Evolutionary conservation across 2,329 filamentous ascomycete genomes (phyloP).

Genomic region (Laburnicola sp.): DNA sequence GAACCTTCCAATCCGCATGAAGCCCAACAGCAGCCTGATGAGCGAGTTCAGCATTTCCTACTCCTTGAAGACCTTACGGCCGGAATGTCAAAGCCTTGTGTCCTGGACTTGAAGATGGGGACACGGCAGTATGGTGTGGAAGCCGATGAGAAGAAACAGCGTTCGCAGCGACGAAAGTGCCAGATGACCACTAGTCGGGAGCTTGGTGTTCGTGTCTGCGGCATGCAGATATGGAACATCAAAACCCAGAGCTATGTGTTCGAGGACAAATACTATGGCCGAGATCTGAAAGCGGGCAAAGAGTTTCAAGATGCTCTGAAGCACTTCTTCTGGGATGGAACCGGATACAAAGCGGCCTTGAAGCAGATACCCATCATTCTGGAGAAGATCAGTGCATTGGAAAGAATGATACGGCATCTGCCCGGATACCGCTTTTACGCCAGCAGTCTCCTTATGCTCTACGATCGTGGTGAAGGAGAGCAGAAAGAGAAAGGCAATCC

Average conservation of each 20-base stretch:
- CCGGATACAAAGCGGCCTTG: constrained; percentile 76
- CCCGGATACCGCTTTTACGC: constrained; percentile 93
- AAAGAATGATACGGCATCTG: constrained; percentile 77
- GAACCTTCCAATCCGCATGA: constrained; percentile 49
- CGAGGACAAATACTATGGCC: constrained; percentile 96
- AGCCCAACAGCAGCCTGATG: constrained; percentile 52
- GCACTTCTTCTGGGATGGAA: constrained; percentile 87
- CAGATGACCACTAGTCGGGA: constrained; percentile 87
- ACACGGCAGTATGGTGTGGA: constrained; percentile 96
- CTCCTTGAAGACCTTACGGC: constrained; percentile 92
- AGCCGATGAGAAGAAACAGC: constrained; percentile 86
- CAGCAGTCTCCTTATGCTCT: constrained; percentile 91
- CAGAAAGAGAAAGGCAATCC: constrained; percentile 44
- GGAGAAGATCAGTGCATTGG: constrained; percentile 78
- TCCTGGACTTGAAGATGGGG: constrained; percentile 98
- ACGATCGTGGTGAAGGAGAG: constrained; percentile 76
- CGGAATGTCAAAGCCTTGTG: constrained; percentile 94
- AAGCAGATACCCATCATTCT: constrained; percentile 87
- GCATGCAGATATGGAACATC: constrained; percentile 93
- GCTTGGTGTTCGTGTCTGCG: constrained; percentile 90
- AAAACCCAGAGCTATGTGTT: constrained; percentile 85
- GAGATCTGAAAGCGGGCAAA: constrained; percentile 79
- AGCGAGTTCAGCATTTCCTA: constrained; percentile 86
- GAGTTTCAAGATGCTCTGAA: constrained; percentile 89
- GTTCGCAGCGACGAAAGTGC: constrained; percentile 91